These are phyloP conservation scores for Gliomastix tumulicola DNA, from an alignment of 2,329 filamentous ascomycete genomes.

Conservation along the genomic window DNA sequence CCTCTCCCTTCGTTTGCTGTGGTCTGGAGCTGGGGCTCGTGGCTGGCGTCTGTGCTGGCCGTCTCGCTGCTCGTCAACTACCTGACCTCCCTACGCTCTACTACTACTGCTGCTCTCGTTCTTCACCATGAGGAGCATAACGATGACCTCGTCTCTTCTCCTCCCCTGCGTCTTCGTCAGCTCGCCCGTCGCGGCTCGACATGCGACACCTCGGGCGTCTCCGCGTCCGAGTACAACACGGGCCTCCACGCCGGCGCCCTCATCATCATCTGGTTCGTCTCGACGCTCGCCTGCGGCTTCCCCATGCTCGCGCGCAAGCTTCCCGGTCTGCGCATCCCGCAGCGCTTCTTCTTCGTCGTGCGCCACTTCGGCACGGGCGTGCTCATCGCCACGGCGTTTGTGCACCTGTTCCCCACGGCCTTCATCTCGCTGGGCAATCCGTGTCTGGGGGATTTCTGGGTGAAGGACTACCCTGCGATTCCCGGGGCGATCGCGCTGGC, in stretches of 20 bases:
- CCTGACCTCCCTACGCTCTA: constrained; percentile 7
- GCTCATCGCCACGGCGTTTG: constrained; percentile 68
- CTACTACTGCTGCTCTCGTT: not conserved
- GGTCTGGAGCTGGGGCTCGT: constrained; percentile 32
- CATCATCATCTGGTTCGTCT: constrained; percentile 38
- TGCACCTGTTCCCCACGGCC: constrained; percentile 63
- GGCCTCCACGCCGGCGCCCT: constrained; percentile 52
- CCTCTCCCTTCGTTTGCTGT: no score
- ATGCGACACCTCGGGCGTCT: constrained; percentile 19
- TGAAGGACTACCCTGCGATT: constrained; percentile 66
- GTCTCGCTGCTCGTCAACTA: constrained; percentile 20
- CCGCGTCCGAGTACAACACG: constrained; percentile 40
- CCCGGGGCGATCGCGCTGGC: constrained; percentile 75
- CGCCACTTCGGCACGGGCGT: constrained; percentile 75
- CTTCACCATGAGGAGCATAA: not conserved
- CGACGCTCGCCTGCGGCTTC: constrained; percentile 42
- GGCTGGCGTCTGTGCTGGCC: constrained; percentile 33
- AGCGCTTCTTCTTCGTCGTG: constrained; percentile 47
- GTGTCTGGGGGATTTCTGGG: constrained; percentile 71
- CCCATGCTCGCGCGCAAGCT: constrained; percentile 47
- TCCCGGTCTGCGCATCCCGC: constrained; percentile 46
- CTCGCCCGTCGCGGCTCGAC: constrained; percentile 14
- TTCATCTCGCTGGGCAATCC: constrained; percentile 57
- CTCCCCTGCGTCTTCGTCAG: no score
- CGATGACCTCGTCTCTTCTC: no score